phyloP scores from a whole-genome alignment of 345 rosid species.

The Melaleuca quinquenervia region DNA sequence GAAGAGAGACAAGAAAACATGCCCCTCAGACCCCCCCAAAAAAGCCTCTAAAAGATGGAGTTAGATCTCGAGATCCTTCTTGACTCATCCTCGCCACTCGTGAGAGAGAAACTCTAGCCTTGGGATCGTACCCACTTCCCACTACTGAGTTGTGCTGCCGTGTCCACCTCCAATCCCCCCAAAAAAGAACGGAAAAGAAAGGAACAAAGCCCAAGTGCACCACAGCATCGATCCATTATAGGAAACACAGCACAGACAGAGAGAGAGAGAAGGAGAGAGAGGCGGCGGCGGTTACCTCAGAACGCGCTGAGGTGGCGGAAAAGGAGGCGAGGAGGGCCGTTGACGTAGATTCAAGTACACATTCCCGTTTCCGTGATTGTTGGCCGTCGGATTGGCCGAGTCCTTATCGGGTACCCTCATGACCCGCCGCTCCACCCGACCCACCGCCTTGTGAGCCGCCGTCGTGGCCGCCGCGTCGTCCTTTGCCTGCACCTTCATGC shows the following conservation, averaged over 20 bases:
- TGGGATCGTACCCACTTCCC: not conserved
- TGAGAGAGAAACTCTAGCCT: not conserved
- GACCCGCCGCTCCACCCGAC: slow-evolving; percentile 43
- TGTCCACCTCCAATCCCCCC: not conserved
- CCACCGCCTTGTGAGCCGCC: slow-evolving; percentile 24
- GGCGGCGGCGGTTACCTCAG: slow-evolving; percentile 33
- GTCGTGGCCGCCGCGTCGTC: slow-evolving; percentile 28
- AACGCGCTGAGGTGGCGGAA: slow-evolving; percentile 36
- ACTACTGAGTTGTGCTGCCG: not conserved
- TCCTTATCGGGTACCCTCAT: slow-evolving; percentile 28
- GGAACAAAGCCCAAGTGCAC: not conserved
- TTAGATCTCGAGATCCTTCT: not conserved
- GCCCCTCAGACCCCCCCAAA: not conserved
- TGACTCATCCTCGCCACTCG: not conserved
- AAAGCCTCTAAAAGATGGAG: not conserved
- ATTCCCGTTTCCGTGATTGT: slow-evolving; percentile 3
- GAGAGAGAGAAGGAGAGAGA: not conserved
- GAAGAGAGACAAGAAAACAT: not conserved
- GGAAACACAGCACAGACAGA: not conserved
- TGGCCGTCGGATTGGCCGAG: not conserved
- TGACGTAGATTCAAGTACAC: slow-evolving; percentile 47
- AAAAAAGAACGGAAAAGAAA: not conserved
- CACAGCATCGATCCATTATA: not conserved
- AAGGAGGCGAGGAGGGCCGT: slow-evolving; percentile 34
- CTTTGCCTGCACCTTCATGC: slow-evolving; percentile 55